Percentiles rank a stretch among this genome's conserved stretches.
Conservation (phyloP, 495 filamentous ascomycete species). For the Oidiodendron maius region DNA sequence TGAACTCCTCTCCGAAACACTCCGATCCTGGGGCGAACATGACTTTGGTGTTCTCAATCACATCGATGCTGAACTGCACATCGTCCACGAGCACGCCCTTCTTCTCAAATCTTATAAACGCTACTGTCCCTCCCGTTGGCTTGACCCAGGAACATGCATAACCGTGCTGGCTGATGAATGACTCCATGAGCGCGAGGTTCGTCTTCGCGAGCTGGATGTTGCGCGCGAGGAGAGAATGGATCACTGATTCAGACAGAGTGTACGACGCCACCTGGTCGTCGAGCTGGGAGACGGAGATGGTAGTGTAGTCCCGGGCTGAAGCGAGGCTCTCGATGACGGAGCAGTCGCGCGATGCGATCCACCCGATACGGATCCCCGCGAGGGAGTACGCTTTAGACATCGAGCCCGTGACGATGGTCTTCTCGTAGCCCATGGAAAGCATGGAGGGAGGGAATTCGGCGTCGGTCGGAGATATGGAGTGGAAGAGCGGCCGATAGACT, state of each 20-base stretch:
- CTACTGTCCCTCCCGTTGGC: conserved; percentile 79
- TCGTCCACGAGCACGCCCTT: conserved; percentile 66
- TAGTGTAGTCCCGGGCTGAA: conserved; percentile 72
- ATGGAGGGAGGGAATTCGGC: conserved; percentile 59
- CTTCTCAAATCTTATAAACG: conserved; percentile 65
- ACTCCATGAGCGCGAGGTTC: conserved; percentile 63
- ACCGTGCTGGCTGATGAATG: conserved; percentile 59
- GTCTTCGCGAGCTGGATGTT: conserved; percentile 66
- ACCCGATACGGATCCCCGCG: conserved; percentile 77
- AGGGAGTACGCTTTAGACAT: conserved; percentile 84
- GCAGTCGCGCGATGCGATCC: conserved; percentile 65
- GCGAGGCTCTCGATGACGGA: conserved; percentile 61
- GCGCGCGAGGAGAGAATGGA: conserved; percentile 60
- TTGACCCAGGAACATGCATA: conserved; percentile 63
- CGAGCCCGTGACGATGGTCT: conserved; percentile 69
- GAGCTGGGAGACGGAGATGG: conserved; percentile 76
- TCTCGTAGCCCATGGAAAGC: conserved; percentile 65
- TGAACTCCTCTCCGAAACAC: conserved; percentile 71
- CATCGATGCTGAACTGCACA: conserved; percentile 60
- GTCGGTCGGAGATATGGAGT: conserved; percentile 41
- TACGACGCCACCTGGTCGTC: conserved; percentile 76
- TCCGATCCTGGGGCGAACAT: conserved; percentile 70
- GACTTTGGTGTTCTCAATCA: conserved; percentile 68
- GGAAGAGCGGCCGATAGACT: conserved; percentile 87
- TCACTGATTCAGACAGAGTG: conserved; percentile 56